These are phyloP conservation scores for Malus sylvestris DNA, from an alignment of 306 rosid species.

Conservation along the genomic window DNA sequence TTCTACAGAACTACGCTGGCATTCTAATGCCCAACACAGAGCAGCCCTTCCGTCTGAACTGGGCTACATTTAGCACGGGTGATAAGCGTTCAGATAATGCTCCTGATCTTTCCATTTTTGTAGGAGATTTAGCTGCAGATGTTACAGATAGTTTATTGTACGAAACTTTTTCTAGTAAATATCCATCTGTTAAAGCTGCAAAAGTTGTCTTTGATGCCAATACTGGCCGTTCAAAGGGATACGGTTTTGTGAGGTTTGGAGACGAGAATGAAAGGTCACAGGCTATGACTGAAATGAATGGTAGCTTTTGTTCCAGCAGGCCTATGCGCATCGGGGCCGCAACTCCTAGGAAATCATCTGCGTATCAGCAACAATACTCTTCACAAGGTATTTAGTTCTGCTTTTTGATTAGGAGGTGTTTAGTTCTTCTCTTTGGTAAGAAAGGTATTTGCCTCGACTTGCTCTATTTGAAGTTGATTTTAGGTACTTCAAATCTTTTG, in stretches of 20 bases:
- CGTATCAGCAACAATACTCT: slow-evolving; percentile 51
- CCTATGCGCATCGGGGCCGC: slow-evolving; percentile 97
- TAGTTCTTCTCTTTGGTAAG: background rate
- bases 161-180: slow-evolving; percentile 68
- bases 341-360: slow-evolving; percentile 90
- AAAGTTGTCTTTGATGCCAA: slow-evolving; percentile 95
- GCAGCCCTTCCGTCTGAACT: slow-evolving; percentile 84
- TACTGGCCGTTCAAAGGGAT: slow-evolving; percentile 94
- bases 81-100: slow-evolving; percentile 82
- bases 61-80: slow-evolving; percentile 90
- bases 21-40: slow-evolving; percentile 78
- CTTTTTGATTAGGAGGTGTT: background rate
- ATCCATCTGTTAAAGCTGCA: slow-evolving; percentile 85
- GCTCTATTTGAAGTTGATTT: slow-evolving; percentile 1
- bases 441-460: slow-evolving; percentile 7
- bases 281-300: slow-evolving; percentile 87
- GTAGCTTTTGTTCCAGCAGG: slow-evolving; percentile 82
- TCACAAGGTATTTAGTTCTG: slow-evolving; percentile 43
- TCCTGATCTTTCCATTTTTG: slow-evolving; percentile 89
- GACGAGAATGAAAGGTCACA: slow-evolving; percentile 78
- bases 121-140: slow-evolving; percentile 94
- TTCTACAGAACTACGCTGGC: slow-evolving; percentile 59
- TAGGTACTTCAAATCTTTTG: background rate
- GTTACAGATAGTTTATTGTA: slow-evolving; percentile 76
- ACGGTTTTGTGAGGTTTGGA: slow-evolving; percentile 95